Base-by-base conservation (phyloP, 495 filamentous ascomycete species). In the Neurospora africana region DNA sequence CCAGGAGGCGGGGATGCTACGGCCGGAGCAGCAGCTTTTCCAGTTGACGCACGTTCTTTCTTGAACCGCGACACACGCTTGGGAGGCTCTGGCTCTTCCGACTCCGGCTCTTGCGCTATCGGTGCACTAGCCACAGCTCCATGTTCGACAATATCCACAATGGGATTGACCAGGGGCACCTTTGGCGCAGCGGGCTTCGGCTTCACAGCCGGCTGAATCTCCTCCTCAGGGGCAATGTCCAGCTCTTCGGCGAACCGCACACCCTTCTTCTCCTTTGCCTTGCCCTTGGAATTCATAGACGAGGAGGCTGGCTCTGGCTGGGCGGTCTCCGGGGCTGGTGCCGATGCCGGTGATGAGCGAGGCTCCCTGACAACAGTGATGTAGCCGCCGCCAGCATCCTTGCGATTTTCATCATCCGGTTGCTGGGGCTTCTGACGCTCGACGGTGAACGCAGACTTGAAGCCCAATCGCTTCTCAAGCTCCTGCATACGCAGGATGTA, bases 401-500 rank as follows among this genome's bases (percentile, higher is more conserved):
- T 5, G 72, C 79, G 15, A 78, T 71, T 15, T 75, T 76, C 19
- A 38, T 78, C 75, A 13, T 76, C 72, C 11, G 70, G 44, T 39
- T 70, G 68, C 58, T 47, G 33, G 5, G 73, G 33, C 68, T 76
- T 69, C 13, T 72, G 72, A 2, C 35, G 68, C 5, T 68, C 40
- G 8, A 75, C 75, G 0, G 77, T 68, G 40, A 83, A 79, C 47
- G 74, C 75, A 23, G 85, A 84, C 71, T 85, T 79, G 38, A 85
- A 84, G 68, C 88, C 91, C 5, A 95, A 84, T 61, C 87, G 88
- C 72, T 89, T 84, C 78, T 94, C 91, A n/a, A 99, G 83, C 73
- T 93, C 92, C 68, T 91, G 87, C 93, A 99, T 97, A 68, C 90
- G 85, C 69, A 86, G 84, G 35, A 89, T 86, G 72, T 97, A 93